Evolutionary conservation across 179 eudicot genomes (phyloP).

Genomic region (Camellia oleifera): DNA sequence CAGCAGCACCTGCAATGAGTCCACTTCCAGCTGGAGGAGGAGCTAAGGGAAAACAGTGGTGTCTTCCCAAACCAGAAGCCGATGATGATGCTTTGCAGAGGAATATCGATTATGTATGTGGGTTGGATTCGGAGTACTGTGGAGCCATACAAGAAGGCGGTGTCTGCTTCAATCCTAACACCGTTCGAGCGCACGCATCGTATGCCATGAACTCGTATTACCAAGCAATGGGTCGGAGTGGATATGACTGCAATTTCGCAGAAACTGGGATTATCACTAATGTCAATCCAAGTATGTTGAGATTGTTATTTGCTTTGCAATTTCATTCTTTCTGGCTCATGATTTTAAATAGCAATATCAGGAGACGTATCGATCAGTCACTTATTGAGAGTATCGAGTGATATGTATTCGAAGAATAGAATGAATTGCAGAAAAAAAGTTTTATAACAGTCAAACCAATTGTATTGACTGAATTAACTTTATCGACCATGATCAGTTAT

Average conservation of each 20-base stretch:
- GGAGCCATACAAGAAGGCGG: conserved; percentile 28
- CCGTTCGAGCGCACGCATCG: conserved; percentile 33
- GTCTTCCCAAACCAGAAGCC: conserved; percentile 29
- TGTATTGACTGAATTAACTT: too few relatives aligned
- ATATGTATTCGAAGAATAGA: too few relatives aligned
- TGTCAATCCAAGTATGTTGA: conserved; percentile 31
- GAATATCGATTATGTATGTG: conserved; percentile 40
- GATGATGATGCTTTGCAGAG: conserved; percentile 27
- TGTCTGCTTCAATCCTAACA: conserved; percentile 29
- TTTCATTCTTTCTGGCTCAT: background rate
- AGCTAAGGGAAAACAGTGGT: conserved; percentile 23
- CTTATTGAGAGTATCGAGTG: too few relatives aligned
- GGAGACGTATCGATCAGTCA: too few relatives aligned
- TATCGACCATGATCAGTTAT: too few relatives aligned
- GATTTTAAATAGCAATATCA: too few relatives aligned
- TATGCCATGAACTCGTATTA: conserved; percentile 33
- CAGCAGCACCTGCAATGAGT: background rate
- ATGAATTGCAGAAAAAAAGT: too few relatives aligned
- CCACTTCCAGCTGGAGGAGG: conserved; percentile 5
- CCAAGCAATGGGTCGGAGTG: conserved; percentile 23
- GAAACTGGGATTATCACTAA: conserved; percentile 30
- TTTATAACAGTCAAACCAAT: too few relatives aligned
- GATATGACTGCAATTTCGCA: conserved; percentile 31
- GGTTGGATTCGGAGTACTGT: conserved; percentile 35
- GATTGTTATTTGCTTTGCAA: background rate